Evolutionary conservation across 129 eudicot species (phyloP).

Genomic region (Centaurea solstitialis): DNA sequence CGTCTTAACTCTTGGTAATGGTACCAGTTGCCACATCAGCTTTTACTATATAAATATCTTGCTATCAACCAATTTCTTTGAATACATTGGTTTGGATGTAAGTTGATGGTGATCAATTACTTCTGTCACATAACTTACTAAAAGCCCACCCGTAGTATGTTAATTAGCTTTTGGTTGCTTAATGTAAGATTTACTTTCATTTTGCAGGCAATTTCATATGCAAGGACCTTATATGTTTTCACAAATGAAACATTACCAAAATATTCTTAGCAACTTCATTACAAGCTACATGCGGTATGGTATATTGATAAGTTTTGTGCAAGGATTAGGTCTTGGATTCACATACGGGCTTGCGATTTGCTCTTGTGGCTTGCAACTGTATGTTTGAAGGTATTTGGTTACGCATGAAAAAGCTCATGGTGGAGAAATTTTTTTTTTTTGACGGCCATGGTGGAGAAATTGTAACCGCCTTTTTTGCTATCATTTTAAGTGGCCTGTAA

Average conservation of each 20-base stretch:
- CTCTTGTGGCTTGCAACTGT: slow-evolving; percentile 96
- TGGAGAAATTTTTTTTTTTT: too few species aligned
- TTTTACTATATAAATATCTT: not conserved
- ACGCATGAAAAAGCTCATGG: slow-evolving; percentile 81
- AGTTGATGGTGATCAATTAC: not conserved
- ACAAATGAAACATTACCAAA: slow-evolving; percentile 95
- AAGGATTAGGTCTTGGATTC: slow-evolving; percentile 98
- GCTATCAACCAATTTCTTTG: not conserved
- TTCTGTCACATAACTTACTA: not conserved
- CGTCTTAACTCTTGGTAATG: too few species aligned
- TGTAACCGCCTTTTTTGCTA: slow-evolving; percentile 83
- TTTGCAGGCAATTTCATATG: slow-evolving; percentile 83
- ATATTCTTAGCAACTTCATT: slow-evolving; percentile 91
- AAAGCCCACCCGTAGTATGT: not conserved
- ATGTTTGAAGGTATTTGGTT: slow-evolving; percentile 93
- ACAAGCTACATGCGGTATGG: slow-evolving; percentile 97
- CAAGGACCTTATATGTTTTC: slow-evolving; percentile 84
- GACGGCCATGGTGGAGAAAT: too few species aligned
- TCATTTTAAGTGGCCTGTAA: slow-evolving; percentile 96
- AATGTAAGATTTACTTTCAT: slow-evolving; percentile 1
- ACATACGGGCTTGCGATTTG: slow-evolving; percentile 98
- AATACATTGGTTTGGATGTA: not conserved
- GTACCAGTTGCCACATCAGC: too few species aligned
- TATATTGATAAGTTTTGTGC: slow-evolving; percentile 92
- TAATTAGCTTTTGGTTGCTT: not conserved